Base-by-base conservation (phyloP, 2,329 filamentous ascomycete genomes). In the Aspergillus thermomutatus region DNA sequence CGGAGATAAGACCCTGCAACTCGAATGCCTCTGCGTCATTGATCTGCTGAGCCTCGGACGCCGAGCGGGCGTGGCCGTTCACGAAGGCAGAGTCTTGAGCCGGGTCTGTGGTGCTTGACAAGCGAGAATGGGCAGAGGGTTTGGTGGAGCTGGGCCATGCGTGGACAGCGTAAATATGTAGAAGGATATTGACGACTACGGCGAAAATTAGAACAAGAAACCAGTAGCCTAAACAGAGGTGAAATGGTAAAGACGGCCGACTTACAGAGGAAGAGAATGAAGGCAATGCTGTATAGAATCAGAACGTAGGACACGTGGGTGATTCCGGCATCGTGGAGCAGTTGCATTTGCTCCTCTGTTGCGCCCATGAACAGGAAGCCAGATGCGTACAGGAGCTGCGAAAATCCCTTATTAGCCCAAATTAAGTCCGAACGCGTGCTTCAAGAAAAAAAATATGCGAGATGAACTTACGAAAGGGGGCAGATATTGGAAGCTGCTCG, bases 291-390 rank as follows among this genome's bases (percentile, higher is more conserved):
- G 81, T 89, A 97, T 9, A 97, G 79, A 53, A 97, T 92, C 26
- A 99, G 82, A 43, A 97, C 86, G 73, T 97, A 99, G 4, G 92
- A 88, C 45, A 97, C 90, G 69, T 95, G 91, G 26, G 92, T 92
- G 67, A 97, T 87, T 57, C 87, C 82, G 0, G 90, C 88, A 41
- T 84, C 79, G 43, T 85, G 82, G 4, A 97, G 80, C 1, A 97
- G 79, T 23, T 80, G 69, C 90, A 97, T 96, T 75, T 97, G 94
- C 77, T 99, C 92, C 72, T 97, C 94, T 0, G 92, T 97, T 17
- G 94, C 93, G 31, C 91, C 90, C 92, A 97, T 96, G 78, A 99
- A 99, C 43, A 99, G 82, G 77, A 97, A 96, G 1, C 94, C 94
- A 3, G 92, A 89, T 5, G 92, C 92, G 68, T 90, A 96, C 27